A percentile compares a stretch with the other conserved stretches of the same genome.
Evolutionary conservation across 495 filamentous ascomycete species (phyloP).

Genomic region (Aspergillus panamensis): DNA sequence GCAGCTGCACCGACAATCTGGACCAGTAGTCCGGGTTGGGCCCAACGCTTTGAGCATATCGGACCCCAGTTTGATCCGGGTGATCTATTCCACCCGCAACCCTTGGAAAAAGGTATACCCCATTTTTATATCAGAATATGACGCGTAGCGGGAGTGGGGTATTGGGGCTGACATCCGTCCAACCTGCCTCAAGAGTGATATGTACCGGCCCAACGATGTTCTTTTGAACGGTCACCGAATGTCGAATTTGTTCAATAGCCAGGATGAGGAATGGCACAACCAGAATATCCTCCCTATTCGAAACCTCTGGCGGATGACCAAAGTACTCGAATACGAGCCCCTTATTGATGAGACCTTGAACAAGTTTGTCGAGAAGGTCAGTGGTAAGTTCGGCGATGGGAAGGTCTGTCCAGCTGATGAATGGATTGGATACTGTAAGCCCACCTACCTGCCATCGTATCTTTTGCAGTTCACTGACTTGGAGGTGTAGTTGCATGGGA

Average conservation of each 20-base stretch:
- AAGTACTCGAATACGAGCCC: slow-evolving; percentile 28
- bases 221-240: slow-evolving; percentile 21
- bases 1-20: slow-evolving; percentile 33
- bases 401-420: slow-evolving; percentile 14
- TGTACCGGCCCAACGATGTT: slow-evolving; percentile 32
- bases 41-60: slow-evolving; percentile 37
- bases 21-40: slow-evolving; percentile 34
- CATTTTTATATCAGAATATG: slow-evolving; percentile 7
- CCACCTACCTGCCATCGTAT: not conserved
- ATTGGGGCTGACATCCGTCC: not conserved
- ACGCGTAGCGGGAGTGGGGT: not conserved
- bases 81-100: slow-evolving; percentile 30
- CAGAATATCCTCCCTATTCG: slow-evolving; percentile 27
- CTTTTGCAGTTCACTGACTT: not conserved
- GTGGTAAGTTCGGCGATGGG: slow-evolving; percentile 20
- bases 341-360: slow-evolving; percentile 27
- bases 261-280: slow-evolving; percentile 33
- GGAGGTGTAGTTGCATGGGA: slow-evolving; percentile 35
- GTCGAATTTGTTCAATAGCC: slow-evolving; percentile 30
- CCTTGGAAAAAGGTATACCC: slow-evolving; percentile 32
- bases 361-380: slow-evolving; percentile 26
- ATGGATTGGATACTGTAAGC: slow-evolving; percentile 16
- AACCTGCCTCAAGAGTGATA: slow-evolving; percentile 21
- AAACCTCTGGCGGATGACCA: slow-evolving; percentile 29
- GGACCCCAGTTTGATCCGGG: slow-evolving; percentile 32